Conservation (phyloP, 192 early-diverging fungal genomes). For the Gaertneriomyces sp. region DNA sequence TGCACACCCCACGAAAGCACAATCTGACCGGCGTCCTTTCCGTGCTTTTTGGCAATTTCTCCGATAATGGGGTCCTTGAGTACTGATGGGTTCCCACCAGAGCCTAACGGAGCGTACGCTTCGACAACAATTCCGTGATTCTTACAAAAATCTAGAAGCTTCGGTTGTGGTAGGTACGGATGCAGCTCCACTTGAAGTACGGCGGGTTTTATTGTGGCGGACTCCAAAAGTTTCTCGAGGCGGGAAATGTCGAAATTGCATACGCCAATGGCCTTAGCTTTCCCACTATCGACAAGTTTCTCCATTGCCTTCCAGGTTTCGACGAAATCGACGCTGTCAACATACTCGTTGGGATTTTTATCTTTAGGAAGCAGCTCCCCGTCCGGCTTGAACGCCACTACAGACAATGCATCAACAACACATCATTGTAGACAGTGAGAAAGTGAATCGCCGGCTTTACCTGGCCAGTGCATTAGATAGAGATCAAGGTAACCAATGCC, state of each 20-base stretch:
- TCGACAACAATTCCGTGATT: constrained; percentile 68
- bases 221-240: constrained; percentile 62
- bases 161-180: constrained; percentile 65
- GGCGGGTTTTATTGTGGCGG: constrained; percentile 69
- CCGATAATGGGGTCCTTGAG: constrained; percentile 41
- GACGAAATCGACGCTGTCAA: constrained; percentile 56
- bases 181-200: constrained; percentile 87
- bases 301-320: constrained; percentile 85
- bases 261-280: constrained; percentile 78
- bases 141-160: constrained; percentile 71
- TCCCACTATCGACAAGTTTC: constrained; percentile 62
- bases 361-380: constrained; percentile 8
- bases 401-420: too few species aligned
- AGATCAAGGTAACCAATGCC: constrained; percentile 75
- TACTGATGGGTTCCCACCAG: constrained; percentile 19
- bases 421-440: too few species aligned
- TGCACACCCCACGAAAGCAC: constrained; percentile 71
- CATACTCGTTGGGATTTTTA: constrained; percentile 20
- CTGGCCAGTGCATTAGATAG: constrained; percentile 84
- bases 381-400: constrained; percentile 45
- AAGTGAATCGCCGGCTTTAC: too few species aligned
- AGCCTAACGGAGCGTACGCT: constrained; percentile 82
- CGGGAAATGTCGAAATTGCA: constrained; percentile 63
- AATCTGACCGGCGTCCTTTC: constrained; percentile 66
- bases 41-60: constrained; percentile 67